These are phyloP conservation scores for Polytrichum commune DNA, from an alignment of 225 moss, liverwort and hornwort genomes.

Conservation along the genomic window DNA sequence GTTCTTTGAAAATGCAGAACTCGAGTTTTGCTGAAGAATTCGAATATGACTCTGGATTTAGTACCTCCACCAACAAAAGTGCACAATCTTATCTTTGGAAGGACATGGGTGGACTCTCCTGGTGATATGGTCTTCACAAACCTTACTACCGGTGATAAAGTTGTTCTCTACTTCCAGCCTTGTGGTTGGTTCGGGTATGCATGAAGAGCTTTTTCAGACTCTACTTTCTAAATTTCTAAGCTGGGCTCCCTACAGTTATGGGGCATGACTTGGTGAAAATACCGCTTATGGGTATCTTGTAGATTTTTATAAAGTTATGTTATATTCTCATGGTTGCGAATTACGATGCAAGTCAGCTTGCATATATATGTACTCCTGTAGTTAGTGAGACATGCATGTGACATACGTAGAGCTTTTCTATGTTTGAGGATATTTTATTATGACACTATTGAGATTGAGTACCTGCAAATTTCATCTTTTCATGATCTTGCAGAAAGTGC, in stretches of 20 bases:
- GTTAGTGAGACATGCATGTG: constrained; percentile 1
- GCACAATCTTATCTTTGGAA: constrained; percentile 93
- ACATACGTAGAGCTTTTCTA: neutral
- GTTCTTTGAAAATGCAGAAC: constrained; percentile 45
- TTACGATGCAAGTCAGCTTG: neutral
- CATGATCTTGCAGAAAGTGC: no score
- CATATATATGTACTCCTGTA: neutral
- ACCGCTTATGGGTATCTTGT: no score
- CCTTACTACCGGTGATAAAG: constrained; percentile 90
- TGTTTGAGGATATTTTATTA: neutral
- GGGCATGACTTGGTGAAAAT: no score
- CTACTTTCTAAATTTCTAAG: no score
- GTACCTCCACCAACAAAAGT: constrained; percentile 88
- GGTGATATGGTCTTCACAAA: constrained; percentile 97
- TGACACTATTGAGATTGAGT: no score
- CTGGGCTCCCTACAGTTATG: no score
- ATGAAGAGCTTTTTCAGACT: no score
- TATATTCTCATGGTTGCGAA: no score
- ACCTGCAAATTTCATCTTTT: no score
- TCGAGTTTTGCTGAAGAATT: constrained; percentile 78
- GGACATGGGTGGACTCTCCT: constrained; percentile 86
- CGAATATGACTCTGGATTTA: constrained; percentile 60
- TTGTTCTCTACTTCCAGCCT: constrained; percentile 88
- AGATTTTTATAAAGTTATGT: no score
- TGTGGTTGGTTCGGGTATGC: constrained; percentile 97